Conservation (phyloP, 495 filamentous ascomycete species). For the Penicillium atrosanguineum region DNA sequence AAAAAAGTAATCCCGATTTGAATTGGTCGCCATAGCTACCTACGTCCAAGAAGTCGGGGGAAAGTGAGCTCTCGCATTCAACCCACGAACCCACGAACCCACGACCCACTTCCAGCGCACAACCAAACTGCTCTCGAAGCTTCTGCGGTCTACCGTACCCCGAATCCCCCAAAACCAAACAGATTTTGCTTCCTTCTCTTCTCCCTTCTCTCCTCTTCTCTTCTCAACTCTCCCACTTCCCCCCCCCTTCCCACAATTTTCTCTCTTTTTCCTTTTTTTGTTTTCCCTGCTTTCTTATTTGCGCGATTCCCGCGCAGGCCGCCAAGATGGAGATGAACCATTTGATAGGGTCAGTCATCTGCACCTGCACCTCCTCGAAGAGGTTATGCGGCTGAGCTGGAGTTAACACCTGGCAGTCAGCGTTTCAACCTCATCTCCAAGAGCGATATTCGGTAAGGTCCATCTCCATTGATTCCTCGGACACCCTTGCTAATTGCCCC, state of each 20-base stretch:
- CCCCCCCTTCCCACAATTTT: slow-evolving; percentile 14
- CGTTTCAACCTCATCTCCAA: slow-evolving; percentile 78
- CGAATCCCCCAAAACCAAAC: slow-evolving; percentile 37
- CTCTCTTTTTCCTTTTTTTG: slow-evolving; percentile 17
- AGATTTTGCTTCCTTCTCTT: slow-evolving; percentile 22
- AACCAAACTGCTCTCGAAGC: slow-evolving; percentile 36
- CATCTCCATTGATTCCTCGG: neutral
- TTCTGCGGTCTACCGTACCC: slow-evolving; percentile 38
- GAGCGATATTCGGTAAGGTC: slow-evolving; percentile 85
- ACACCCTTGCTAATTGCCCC: slow-evolving; percentile 21
- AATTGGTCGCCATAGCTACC: slow-evolving; percentile 58
- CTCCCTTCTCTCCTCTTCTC: slow-evolving; percentile 28
- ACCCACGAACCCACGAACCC: neutral
- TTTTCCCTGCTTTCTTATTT: slow-evolving; percentile 19
- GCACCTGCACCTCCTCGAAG: slow-evolving; percentile 30
- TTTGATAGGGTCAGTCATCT: slow-evolving; percentile 49
- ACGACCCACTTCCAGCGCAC: slow-evolving; percentile 13
- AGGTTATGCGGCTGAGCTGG: slow-evolving; percentile 42
- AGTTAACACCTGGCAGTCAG: slow-evolving; percentile 51
- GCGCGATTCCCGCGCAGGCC: slow-evolving; percentile 36
- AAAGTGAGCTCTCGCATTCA: slow-evolving; percentile 11
- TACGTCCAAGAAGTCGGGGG: neutral
- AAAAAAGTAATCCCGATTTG: slow-evolving; percentile 76
- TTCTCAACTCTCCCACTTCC: slow-evolving; percentile 18
- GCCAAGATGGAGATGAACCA: slow-evolving; percentile 54